These are phyloP conservation scores for Gastrolobium bilobum DNA, from an alignment of 306 rosid species.

Conservation along the genomic window DNA sequence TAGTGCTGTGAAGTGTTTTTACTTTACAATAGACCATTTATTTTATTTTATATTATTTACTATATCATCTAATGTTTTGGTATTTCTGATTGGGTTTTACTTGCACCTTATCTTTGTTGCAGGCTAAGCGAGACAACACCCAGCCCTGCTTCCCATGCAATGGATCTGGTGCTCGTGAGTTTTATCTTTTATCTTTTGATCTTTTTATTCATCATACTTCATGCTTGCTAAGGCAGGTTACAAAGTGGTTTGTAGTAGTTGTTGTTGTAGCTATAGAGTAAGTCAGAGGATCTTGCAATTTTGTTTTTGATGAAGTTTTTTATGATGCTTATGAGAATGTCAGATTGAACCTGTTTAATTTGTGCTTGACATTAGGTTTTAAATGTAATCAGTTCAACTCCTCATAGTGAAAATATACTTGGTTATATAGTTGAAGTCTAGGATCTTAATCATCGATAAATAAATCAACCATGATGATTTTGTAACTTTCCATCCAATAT, in stretches of 20 bases:
- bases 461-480: too few species aligned
- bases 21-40: not conserved
- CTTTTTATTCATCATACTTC: not conserved
- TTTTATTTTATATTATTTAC: not conserved
- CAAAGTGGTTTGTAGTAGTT: constrained; percentile 10
- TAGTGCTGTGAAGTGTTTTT: constrained; percentile 72
- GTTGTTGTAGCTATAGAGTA: not conserved
- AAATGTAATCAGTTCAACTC: constrained; percentile 12
- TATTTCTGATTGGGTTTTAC: constrained; percentile 2
- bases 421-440: not conserved
- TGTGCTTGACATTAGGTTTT: constrained; percentile 4
- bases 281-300: not conserved
- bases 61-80: not conserved
- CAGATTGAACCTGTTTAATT: constrained; percentile 8
- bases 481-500: too few species aligned
- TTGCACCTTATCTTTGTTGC: constrained; percentile 45
- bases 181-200: constrained; percentile 16
- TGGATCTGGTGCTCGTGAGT: constrained; percentile 96
- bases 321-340: constrained; percentile 9
- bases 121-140: constrained; percentile 91
- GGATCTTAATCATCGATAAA: too few species aligned
- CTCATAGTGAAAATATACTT: not conserved
- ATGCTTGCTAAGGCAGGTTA: not conserved
- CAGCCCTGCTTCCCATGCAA: constrained; percentile 97
- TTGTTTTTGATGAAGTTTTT: constrained; percentile 5